These are phyloP conservation scores for Penicillium crustosum DNA, from an alignment of 2,329 filamentous ascomycete species.

Conservation along the genomic window DNA sequence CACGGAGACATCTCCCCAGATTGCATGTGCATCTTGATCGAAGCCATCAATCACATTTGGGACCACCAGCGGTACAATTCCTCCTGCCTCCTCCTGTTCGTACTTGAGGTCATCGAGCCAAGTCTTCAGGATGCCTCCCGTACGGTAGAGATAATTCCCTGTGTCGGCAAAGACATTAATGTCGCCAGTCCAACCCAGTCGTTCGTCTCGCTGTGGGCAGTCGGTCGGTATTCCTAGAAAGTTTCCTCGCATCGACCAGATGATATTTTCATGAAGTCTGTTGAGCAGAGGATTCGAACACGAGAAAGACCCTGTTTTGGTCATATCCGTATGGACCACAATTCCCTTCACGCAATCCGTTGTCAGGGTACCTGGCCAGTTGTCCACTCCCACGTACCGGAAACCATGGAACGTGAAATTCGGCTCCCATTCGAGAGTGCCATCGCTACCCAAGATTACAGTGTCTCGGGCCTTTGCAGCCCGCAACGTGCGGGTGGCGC, in stretches of 20 bases:
- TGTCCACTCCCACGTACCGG: background rate
- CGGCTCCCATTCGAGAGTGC: background rate
- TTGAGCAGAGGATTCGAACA: constrained; percentile 56
- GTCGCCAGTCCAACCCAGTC: constrained; percentile 57
- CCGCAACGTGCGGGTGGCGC: too few species aligned
- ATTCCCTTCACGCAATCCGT: background rate
- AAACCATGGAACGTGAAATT: background rate
- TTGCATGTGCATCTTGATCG: constrained; percentile 25
- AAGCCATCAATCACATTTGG: constrained; percentile 22
- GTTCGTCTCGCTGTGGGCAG: constrained; percentile 58
- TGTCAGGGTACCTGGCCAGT: background rate
- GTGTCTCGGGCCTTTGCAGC: too few species aligned
- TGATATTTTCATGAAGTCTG: constrained; percentile 55
- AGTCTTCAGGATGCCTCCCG: constrained; percentile 33
- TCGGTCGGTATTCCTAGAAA: constrained; percentile 60
- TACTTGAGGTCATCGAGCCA: constrained; percentile 28
- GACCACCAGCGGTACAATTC: constrained; percentile 21
- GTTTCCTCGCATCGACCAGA: constrained; percentile 60
- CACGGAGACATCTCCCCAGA: constrained; percentile 45
- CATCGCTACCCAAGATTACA: too few species aligned
- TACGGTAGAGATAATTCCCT: constrained; percentile 56
- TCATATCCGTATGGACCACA: background rate
- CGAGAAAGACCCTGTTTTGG: constrained; percentile 48
- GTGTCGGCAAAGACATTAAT: constrained; percentile 53
- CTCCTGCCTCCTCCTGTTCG: too few species aligned